phyloP scores from a whole-genome alignment of 2,329 filamentous ascomycete species.

The Akanthomyces uredinophilus region DNA sequence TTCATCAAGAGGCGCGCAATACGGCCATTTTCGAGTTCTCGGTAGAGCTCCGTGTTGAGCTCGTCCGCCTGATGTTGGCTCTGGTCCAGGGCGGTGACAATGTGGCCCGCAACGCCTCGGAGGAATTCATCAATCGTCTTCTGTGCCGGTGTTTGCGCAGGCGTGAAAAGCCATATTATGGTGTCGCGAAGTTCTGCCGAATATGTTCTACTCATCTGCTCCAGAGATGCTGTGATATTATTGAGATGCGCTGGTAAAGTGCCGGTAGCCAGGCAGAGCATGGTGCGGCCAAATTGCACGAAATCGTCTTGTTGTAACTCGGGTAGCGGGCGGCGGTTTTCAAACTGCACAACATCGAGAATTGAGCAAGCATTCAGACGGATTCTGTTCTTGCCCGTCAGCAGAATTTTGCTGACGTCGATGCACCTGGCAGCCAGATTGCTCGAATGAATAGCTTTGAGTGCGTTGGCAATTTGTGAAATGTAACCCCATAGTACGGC shows the following conservation, averaged over 20 bases:
- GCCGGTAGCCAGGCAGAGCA: constrained; percentile 76
- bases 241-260: constrained; percentile 48
- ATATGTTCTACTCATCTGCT: constrained; percentile 71
- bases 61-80: constrained; percentile 75
- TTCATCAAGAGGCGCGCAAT: constrained; percentile 76
- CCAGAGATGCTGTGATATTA: constrained; percentile 66
- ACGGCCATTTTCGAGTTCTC: constrained; percentile 86
- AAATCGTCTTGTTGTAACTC: constrained; percentile 89
- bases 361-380: constrained; percentile 84
- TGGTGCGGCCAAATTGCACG: constrained; percentile 73
- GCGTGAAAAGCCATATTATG: constrained; percentile 74
- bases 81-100: constrained; percentile 70
- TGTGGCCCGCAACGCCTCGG: constrained; percentile 69
- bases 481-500: constrained; percentile 85
- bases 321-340: constrained; percentile 59
- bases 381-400: constrained; percentile 87
- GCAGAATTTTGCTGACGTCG: constrained; percentile 79
- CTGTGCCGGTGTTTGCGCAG: constrained; percentile 47
- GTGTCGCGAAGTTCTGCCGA: constrained; percentile 73
- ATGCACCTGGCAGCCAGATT: constrained; percentile 82
- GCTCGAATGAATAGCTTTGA: constrained; percentile 77
- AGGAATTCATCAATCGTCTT: constrained; percentile 80
- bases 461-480: constrained; percentile 80
- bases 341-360: constrained; percentile 82
- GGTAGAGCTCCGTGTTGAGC: constrained; percentile 63